Conservation (phyloP, 768 basidiomycete species). For the Suillus hirtellus region DNA sequence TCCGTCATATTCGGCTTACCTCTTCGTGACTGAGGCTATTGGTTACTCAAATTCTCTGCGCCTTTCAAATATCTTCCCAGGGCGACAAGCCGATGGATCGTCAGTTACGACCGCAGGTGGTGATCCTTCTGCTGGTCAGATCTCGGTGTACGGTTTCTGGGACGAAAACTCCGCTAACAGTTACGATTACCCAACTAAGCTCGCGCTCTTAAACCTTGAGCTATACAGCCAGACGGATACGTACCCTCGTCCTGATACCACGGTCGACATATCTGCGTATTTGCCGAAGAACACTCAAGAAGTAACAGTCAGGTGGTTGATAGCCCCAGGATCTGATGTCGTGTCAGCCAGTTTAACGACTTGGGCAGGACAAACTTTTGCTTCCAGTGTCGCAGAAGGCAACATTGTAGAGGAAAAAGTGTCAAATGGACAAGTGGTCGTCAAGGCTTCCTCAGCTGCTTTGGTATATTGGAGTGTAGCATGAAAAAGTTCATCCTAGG, state of each 20-base stretch:
- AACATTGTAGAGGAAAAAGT: constrained; percentile 40
- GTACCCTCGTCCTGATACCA: constrained; percentile 40
- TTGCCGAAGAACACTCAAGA: constrained; percentile 26
- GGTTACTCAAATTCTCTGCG: constrained; percentile 43
- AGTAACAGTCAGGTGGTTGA: constrained; percentile 43
- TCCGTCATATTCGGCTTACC: constrained; percentile 53
- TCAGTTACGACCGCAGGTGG: constrained; percentile 52
- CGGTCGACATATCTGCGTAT: constrained; percentile 48
- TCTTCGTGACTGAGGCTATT: constrained; percentile 51
- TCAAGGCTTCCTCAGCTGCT: constrained; percentile 40
- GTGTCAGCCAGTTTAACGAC: constrained; percentile 43
- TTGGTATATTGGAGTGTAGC: constrained; percentile 31
- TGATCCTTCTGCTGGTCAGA: constrained; percentile 46
- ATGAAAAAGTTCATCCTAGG: not conserved
- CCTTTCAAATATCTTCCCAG: constrained; percentile 52
- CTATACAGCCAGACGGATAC: constrained; percentile 51
- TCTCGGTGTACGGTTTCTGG: constrained; percentile 56
- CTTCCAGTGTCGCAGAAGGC: constrained; percentile 40
- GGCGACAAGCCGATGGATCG: constrained; percentile 51
- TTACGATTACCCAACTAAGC: constrained; percentile 39
- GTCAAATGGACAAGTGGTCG: constrained; percentile 31
- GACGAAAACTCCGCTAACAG: constrained; percentile 26
- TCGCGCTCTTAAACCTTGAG: constrained; percentile 51
- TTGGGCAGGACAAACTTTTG: constrained; percentile 53
- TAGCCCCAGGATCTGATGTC: constrained; percentile 50